Evolutionary conservation across 768 basidiomycete genomes (phyloP).

Genomic region (Rubroboletus satanas): DNA sequence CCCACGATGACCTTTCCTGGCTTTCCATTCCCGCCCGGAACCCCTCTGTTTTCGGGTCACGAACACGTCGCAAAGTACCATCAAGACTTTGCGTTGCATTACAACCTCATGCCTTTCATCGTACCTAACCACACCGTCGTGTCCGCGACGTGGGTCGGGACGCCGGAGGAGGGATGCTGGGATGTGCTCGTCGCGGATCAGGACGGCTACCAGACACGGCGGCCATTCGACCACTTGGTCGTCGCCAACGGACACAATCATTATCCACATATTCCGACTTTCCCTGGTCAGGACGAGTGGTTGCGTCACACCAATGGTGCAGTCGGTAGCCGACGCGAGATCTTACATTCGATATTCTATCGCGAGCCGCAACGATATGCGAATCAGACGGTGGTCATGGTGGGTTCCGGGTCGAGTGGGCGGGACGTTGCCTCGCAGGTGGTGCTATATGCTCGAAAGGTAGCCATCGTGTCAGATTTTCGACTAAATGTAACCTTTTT

Average conservation of each 20-base stretch:
- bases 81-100: slow-evolving; percentile 36
- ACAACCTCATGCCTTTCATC: slow-evolving; percentile 40
- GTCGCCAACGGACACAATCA: slow-evolving; percentile 57
- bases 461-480: slow-evolving; percentile 19
- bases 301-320: slow-evolving; percentile 26
- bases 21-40: slow-evolving; percentile 48
- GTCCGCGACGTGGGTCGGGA: slow-evolving; percentile 43
- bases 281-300: slow-evolving; percentile 50
- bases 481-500: neutral
- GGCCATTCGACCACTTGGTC: slow-evolving; percentile 50
- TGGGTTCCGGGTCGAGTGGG: slow-evolving; percentile 46
- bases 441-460: slow-evolving; percentile 38
- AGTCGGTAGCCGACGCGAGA: slow-evolving; percentile 30
- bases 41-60: slow-evolving; percentile 49
- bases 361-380: slow-evolving; percentile 43
- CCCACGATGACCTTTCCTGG: slow-evolving; percentile 58
- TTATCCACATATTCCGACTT: slow-evolving; percentile 43
- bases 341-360: slow-evolving; percentile 53
- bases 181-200: slow-evolving; percentile 34
- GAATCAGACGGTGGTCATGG: slow-evolving; percentile 45
- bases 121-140: slow-evolving; percentile 42
- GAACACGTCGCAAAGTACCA: slow-evolving; percentile 47
- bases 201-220: slow-evolving; percentile 18
- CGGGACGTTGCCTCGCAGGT: slow-evolving; percentile 46
- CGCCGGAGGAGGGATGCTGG: slow-evolving; percentile 40